Conservation (phyloP, 2,329 filamentous ascomycete species). For the Epichloe coenophiala region DNA sequence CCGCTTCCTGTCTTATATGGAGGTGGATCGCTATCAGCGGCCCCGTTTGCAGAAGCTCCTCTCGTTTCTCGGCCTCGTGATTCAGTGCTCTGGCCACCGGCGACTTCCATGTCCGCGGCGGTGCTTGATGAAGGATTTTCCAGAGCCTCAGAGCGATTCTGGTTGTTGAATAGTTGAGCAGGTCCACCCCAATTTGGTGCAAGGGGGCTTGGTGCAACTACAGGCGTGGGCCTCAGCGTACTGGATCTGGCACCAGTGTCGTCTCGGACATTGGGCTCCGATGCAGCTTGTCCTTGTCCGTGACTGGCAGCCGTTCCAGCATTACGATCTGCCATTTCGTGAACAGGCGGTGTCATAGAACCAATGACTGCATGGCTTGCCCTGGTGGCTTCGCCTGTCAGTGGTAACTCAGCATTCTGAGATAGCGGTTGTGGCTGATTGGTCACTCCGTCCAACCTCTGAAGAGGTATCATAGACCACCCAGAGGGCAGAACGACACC, state of each 20-base stretch:
- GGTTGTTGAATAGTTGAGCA: conserved; percentile 32
- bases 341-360: not conserved
- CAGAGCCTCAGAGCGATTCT: conserved; percentile 12
- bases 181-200: conserved; percentile 38
- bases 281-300: not conserved
- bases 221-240: conserved; percentile 14
- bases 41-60: not conserved
- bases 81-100: not conserved
- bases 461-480: conserved; percentile 50
- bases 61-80: not conserved
- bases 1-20: not conserved
- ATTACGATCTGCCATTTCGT: not conserved
- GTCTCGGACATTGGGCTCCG: not conserved
- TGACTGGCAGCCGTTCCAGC: not conserved
- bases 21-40: not conserved
- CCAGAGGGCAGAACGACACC: conserved; percentile 51
- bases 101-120: not conserved
- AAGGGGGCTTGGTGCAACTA: conserved; percentile 35
- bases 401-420: conserved; percentile 5
- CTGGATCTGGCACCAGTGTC: not conserved
- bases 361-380: conserved; percentile 4
- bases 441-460: conserved; percentile 32
- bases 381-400: conserved; percentile 7
- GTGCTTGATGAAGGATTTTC: conserved; percentile 9
- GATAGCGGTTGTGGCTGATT: conserved; percentile 10